Evolutionary conservation across 257 asterid genomes (phyloP).

Genomic region (Fraxinus anomala): DNA sequence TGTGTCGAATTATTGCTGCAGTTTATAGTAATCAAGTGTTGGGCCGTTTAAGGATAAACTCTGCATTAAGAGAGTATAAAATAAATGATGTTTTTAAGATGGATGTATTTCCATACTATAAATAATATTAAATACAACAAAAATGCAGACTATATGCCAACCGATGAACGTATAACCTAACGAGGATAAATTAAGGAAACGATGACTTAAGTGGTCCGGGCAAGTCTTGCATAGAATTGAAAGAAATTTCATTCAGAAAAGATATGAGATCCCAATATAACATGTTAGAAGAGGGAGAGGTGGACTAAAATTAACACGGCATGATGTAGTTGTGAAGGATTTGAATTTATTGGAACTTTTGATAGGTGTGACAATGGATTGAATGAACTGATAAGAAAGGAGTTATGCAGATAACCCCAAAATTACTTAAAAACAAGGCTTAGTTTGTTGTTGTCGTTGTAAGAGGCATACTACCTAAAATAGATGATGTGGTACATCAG

Average conservation of each 20-base stretch:
- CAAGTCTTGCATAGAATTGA: background rate
- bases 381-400: background rate
- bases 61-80: background rate
- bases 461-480: background rate
- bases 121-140: background rate
- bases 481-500: background rate
- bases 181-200: background rate
- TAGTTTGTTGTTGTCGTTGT: background rate
- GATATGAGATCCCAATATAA: background rate
- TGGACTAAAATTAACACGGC: background rate
- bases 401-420: background rate
- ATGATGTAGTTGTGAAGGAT: too few species aligned
- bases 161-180: background rate
- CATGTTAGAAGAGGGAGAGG: background rate
- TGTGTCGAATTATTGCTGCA: background rate
- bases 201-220: background rate
- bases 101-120: background rate
- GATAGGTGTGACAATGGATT: background rate
- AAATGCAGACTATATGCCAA: background rate
- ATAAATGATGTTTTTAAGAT: background rate
- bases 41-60: background rate
- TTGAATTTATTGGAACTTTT: background rate
- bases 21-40: background rate
- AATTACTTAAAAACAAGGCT: too few species aligned
- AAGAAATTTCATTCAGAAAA: background rate